phyloP scores from a whole-genome alignment of 139 green algal genomes.

The Chlorella sp. region DNA sequence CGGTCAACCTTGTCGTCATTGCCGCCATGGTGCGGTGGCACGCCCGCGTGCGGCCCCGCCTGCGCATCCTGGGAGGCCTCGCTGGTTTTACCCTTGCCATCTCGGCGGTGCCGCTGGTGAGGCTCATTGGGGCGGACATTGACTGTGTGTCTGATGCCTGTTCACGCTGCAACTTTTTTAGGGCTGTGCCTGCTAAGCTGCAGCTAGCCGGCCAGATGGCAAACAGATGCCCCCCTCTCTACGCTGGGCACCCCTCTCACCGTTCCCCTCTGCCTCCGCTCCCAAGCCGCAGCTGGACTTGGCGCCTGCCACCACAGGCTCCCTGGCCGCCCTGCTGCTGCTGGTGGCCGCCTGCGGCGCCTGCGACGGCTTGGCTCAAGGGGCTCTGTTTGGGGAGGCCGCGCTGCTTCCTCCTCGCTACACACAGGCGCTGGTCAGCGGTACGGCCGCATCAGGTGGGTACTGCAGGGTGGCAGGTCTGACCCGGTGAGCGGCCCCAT shows the following conservation, averaged over 20 bases:
- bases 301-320: background rate
- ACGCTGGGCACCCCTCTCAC: background rate
- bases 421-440: slow-evolving; percentile 78
- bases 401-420: slow-evolving; percentile 57
- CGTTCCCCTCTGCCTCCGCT: background rate
- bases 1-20: slow-evolving; percentile 61
- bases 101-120: slow-evolving; percentile 55
- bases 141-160: too few relatives aligned
- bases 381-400: slow-evolving; percentile 75
- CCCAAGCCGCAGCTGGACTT: slow-evolving; percentile 20
- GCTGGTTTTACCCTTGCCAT: slow-evolving; percentile 59
- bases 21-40: slow-evolving; percentile 41
- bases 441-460: slow-evolving; percentile 66
- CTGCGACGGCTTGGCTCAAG: slow-evolving; percentile 73
- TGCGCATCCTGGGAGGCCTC: slow-evolving; percentile 61
- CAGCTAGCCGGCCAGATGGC: background rate
- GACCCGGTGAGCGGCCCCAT: background rate
- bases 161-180: too few relatives aligned
- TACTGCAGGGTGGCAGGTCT: background rate
- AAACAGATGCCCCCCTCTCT: background rate
- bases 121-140: too few relatives aligned
- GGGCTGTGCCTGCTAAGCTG: background rate
- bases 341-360: slow-evolving; percentile 60
- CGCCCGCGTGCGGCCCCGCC: background rate
- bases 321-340: slow-evolving; percentile 50